phyloP scores from a whole-genome alignment of 2,329 filamentous ascomycete species.

The Ophiostoma ulmi region DNA sequence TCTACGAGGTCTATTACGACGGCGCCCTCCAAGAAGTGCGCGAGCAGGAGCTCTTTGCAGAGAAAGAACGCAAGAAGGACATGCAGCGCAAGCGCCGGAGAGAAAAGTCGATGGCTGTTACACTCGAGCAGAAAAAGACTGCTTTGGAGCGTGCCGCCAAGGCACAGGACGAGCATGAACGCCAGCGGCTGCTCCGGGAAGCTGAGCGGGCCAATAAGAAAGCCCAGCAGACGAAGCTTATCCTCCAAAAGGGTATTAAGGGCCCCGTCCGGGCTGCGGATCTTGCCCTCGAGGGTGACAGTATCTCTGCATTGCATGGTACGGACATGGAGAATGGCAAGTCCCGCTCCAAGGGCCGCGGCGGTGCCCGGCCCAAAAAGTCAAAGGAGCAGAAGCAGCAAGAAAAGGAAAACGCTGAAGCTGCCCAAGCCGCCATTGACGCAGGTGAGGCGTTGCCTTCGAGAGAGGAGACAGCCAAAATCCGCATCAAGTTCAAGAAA shows the following conservation, averaged over 20 bases:
- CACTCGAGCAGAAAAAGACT: conserved; percentile 82
- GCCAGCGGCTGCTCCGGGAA: conserved; percentile 72
- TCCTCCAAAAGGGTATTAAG: conserved; percentile 80
- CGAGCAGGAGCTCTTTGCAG: conserved; percentile 81
- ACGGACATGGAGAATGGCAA: conserved; percentile 52
- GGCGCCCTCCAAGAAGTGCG: conserved; percentile 82
- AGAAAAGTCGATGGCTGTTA: conserved; percentile 92
- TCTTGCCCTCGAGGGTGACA: conserved; percentile 75
- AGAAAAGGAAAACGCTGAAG: conserved; percentile 77
- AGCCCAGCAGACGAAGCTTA: conserved; percentile 81
- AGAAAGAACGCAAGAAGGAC: conserved; percentile 99
- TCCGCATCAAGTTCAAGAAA: conserved; percentile 60
- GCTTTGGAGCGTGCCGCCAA: conserved; percentile 72
- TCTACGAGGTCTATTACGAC: conserved; percentile 69
- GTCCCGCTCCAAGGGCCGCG: conserved; percentile 44
- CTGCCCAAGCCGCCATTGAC: conserved; percentile 78
- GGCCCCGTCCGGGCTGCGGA: conserved; percentile 64
- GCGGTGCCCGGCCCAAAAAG: conserved; percentile 73
- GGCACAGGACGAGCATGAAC: conserved; percentile 76
- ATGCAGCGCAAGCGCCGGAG: conserved; percentile 96
- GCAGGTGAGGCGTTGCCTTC: conserved; percentile 67
- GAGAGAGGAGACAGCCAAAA: conserved; percentile 54
- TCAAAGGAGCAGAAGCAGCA: conserved; percentile 80
- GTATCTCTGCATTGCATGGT: conserved; percentile 77
- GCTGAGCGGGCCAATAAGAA: conserved; percentile 90